Evolutionary conservation across 345 rosid species (phyloP).

Genomic region (Heritiera fomes): DNA sequence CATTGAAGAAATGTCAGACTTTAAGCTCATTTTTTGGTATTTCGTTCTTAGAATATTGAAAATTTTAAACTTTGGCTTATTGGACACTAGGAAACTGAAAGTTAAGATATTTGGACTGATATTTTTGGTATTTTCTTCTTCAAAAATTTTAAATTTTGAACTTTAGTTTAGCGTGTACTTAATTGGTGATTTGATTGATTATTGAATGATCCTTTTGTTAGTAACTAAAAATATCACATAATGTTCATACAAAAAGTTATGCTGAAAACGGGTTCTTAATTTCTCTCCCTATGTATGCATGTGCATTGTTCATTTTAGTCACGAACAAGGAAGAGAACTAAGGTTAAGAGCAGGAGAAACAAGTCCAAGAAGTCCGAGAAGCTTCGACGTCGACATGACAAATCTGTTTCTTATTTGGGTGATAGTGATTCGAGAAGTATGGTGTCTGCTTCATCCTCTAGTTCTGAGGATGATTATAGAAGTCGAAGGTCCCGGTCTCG

Average conservation of each 20-base stretch:
- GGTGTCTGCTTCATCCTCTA: constrained; percentile 44
- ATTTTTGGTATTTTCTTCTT: constrained; percentile 1
- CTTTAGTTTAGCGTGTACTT: not conserved
- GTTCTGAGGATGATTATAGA: constrained; percentile 53
- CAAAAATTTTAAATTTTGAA: not conserved
- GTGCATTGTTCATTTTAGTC: constrained; percentile 41
- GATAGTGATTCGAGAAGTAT: constrained; percentile 45
- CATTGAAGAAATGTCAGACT: not conserved
- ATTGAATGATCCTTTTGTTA: not conserved
- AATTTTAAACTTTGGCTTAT: not conserved
- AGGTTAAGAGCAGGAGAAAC: constrained; percentile 38
- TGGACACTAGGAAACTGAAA: not conserved
- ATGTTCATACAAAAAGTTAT: not conserved
- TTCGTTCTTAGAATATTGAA: not conserved
- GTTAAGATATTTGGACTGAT: constrained; percentile 9
- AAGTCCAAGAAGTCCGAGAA: constrained; percentile 65
- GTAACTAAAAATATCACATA: no score
- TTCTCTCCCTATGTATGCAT: constrained; percentile 17
- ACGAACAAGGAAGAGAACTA: constrained; percentile 52
- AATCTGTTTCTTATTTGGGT: constrained; percentile 28
- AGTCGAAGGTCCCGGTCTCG: constrained; percentile 50
- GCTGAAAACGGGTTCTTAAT: constrained; percentile 7
- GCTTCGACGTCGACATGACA: constrained; percentile 33
- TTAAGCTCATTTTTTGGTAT: not conserved
- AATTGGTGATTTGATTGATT: not conserved